These are phyloP conservation scores for Candida insectorum DNA, from an alignment of 805 yeast genomes.

Conservation along the genomic window DNA sequence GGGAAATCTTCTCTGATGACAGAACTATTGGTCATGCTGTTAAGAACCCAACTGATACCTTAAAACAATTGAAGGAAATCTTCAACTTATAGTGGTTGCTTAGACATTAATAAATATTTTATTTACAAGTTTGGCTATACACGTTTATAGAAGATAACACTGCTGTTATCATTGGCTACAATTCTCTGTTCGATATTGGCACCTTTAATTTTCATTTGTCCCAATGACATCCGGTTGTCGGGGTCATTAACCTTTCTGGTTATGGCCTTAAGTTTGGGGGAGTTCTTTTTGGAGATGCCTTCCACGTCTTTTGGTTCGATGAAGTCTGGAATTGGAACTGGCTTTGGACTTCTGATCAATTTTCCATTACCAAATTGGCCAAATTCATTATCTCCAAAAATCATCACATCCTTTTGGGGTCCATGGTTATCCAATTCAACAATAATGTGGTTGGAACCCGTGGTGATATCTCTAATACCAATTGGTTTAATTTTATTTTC, in stretches of 20 bases:
- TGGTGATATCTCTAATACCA: slow-evolving; percentile 48
- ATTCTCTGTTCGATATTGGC: slow-evolving; percentile 49
- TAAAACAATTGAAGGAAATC: slow-evolving; percentile 75
- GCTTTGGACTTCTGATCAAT: slow-evolving; percentile 53
- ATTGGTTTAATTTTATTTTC: slow-evolving; percentile 39
- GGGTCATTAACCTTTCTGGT: slow-evolving; percentile 30
- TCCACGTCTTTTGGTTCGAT: slow-evolving; percentile 50
- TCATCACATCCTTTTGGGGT: slow-evolving; percentile 51
- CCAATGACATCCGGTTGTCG: slow-evolving; percentile 45
- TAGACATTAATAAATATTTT: slow-evolving; percentile 1
- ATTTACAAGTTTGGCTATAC: slow-evolving; percentile 7
- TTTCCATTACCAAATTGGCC: slow-evolving; percentile 89
- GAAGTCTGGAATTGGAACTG: slow-evolving; percentile 51
- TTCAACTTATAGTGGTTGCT: slow-evolving; percentile 48
- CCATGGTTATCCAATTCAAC: slow-evolving; percentile 52
- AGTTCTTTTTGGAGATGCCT: slow-evolving; percentile 6
- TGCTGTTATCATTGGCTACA: slow-evolving; percentile 57
- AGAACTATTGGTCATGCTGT: slow-evolving; percentile 98
- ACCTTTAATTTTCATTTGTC: slow-evolving; percentile 19
- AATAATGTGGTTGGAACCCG: slow-evolving; percentile 65
- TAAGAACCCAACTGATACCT: slow-evolving; percentile 84
- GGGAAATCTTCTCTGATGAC: slow-evolving; percentile 86
- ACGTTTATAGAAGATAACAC: slow-evolving; percentile 60
- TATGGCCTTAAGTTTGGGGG: slow-evolving; percentile 18
- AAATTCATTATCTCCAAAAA: slow-evolving; percentile 80